Conservation (phyloP, 2,329 filamentous ascomycete species). For the Trichophyton benhamiae region DNA sequence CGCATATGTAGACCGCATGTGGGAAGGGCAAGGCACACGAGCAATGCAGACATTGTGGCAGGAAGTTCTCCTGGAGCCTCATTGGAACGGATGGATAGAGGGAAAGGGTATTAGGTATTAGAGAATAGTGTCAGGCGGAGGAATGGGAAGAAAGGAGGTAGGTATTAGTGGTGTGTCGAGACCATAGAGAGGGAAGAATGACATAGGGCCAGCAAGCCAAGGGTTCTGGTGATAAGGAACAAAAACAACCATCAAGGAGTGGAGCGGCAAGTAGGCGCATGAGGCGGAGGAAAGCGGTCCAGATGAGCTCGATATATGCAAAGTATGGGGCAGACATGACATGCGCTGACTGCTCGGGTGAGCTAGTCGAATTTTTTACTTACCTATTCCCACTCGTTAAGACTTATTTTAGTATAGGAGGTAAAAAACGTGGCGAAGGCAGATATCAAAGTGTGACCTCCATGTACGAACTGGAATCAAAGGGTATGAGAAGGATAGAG, state of each 20-base stretch:
- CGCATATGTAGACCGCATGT: background rate
- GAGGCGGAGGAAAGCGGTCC: background rate
- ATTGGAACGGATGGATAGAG: background rate
- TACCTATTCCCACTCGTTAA: background rate
- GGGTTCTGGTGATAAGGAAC: background rate
- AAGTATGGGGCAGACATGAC: background rate
- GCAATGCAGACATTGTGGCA: background rate
- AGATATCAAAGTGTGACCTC: background rate
- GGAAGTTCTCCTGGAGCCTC: background rate
- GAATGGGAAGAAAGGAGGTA: background rate
- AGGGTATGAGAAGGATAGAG: background rate
- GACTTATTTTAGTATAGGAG: background rate
- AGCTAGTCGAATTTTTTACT: no score
- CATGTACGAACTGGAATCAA: background rate
- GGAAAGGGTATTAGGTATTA: background rate
- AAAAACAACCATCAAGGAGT: background rate
- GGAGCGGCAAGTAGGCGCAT: background rate
- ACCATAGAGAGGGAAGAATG: background rate
- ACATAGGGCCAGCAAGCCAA: background rate
- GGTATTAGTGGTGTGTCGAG: background rate
- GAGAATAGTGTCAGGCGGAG: background rate
- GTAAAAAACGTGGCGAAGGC: background rate
- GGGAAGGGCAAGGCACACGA: background rate
- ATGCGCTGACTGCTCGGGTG: background rate
- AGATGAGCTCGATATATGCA: background rate